Percentiles rank a stretch among this genome's conserved stretches.
These are phyloP conservation scores for Pholiota conissans DNA, from an alignment of 768 basidiomycete species.

Conservation along the genomic window DNA sequence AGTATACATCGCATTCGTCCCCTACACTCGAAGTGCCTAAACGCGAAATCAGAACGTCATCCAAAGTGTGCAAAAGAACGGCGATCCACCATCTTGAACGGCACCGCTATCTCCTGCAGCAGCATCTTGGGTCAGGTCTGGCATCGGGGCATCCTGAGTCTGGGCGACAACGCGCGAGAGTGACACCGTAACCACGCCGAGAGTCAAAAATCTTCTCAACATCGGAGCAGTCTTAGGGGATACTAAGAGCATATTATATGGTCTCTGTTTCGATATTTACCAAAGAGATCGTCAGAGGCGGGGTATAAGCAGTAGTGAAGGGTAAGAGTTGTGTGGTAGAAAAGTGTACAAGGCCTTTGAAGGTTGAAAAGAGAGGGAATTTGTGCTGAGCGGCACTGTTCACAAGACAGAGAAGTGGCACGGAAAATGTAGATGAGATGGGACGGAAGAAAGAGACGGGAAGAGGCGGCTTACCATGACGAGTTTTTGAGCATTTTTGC, in stretches of 20 bases:
- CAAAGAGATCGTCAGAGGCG: too few relatives aligned
- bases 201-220: conserved; percentile 10
- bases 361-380: neutral
- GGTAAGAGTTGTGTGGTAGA: neutral
- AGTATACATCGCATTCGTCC: conserved; percentile 44
- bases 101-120: too few relatives aligned
- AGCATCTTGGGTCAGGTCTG: conserved; percentile 12
- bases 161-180: conserved; percentile 11
- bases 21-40: neutral
- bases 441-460: neutral
- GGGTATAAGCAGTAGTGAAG: too few relatives aligned
- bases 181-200: conserved; percentile 17
- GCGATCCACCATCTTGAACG: too few relatives aligned
- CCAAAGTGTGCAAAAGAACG: too few relatives aligned
- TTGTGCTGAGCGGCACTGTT: neutral
- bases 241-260: neutral
- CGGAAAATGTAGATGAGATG: neutral
- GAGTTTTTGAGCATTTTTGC: neutral
- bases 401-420: neutral
- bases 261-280: too few relatives aligned
- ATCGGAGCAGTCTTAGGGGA: neutral
- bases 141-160: conserved; percentile 27
- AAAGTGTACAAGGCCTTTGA: neutral
- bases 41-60: too few relatives aligned
- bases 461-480: neutral